These are phyloP conservation scores for Hymenotorrendiella dingleyae DNA, from an alignment of 2,329 filamentous ascomycete species.

Conservation along the genomic window DNA sequence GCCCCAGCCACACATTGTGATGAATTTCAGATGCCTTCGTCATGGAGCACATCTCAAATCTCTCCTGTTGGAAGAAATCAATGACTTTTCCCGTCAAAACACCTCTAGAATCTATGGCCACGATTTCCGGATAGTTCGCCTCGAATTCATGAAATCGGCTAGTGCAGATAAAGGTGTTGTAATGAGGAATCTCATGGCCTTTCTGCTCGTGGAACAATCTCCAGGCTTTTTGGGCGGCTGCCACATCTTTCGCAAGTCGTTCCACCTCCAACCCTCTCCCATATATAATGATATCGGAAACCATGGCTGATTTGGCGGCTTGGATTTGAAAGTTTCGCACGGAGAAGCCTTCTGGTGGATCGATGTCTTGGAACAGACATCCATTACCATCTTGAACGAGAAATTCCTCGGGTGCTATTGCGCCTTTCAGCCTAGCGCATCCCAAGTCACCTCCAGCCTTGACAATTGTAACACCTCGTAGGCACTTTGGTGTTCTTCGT, in stretches of 20 bases:
- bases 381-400: slow-evolving; percentile 46
- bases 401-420: slow-evolving; percentile 76
- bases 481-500: slow-evolving; percentile 65
- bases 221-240: slow-evolving; percentile 72
- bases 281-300: slow-evolving; percentile 92
- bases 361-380: slow-evolving; percentile 64
- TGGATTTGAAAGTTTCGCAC: slow-evolving; percentile 98
- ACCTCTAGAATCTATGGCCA: slow-evolving; percentile 69
- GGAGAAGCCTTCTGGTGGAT: slow-evolving; percentile 86
- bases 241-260: slow-evolving; percentile 62
- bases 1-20: slow-evolving; percentile 83
- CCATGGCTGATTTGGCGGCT: slow-evolving; percentile 75
- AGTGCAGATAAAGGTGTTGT: slow-evolving; percentile 76
- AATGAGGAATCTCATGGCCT: slow-evolving; percentile 52
- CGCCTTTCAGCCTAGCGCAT: slow-evolving; percentile 74
- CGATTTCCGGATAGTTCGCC: slow-evolving; percentile 58
- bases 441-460: slow-evolving; percentile 81
- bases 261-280: slow-evolving; percentile 59
- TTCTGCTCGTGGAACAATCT: slow-evolving; percentile 55
- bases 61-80: slow-evolving; percentile 86
- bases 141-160: slow-evolving; percentile 69
- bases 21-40: slow-evolving; percentile 83
- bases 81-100: slow-evolving; percentile 69
- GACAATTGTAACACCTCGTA: slow-evolving; percentile 77
- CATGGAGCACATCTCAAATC: slow-evolving; percentile 90